These are phyloP conservation scores for Fraxinus velutina DNA, from an alignment of 305 asterid genomes.

Conservation along the genomic window DNA sequence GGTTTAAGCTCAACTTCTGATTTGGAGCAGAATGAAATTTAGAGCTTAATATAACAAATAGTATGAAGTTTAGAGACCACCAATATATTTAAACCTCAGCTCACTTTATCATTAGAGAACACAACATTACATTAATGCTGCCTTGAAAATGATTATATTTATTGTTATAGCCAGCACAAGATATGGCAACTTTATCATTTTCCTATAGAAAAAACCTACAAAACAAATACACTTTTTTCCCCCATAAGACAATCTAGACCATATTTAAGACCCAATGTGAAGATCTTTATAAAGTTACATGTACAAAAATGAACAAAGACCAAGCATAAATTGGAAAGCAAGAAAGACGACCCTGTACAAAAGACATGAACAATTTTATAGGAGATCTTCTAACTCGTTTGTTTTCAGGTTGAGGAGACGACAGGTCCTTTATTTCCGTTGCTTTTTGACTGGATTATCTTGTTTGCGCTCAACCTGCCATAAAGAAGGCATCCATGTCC, in stretches of 20 bases:
- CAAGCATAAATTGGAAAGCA: conserved; percentile 19
- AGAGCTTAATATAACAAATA: neutral
- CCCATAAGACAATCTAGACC: conserved; percentile 18
- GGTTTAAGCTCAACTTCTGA: neutral
- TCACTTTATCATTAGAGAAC: neutral
- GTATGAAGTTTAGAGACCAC: neutral
- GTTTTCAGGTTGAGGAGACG: conserved; percentile 9
- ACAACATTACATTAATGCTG: neutral
- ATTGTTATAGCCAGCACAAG: conserved; percentile 11
- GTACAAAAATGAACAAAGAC: conserved; percentile 29
- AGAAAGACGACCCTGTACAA: conserved; percentile 14
- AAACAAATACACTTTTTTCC: conserved; percentile 19
- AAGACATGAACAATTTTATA: neutral
- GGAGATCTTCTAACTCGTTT: conserved; percentile 4
- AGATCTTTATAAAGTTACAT: conserved; percentile 23
- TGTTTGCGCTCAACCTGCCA: conserved; percentile 60
- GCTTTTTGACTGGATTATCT: conserved; percentile 51
- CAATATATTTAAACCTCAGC: neutral
- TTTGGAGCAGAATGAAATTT: neutral
- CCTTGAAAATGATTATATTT: neutral
- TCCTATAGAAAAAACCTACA: conserved; percentile 31
- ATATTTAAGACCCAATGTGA: neutral
- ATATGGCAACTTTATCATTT: conserved; percentile 7
- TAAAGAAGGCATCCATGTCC: conserved; percentile 17
- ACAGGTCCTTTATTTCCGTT: conserved; percentile 41